Conservation (phyloP, 2,329 filamentous ascomycete genomes). For the Sclerotinia borealis region DNA sequence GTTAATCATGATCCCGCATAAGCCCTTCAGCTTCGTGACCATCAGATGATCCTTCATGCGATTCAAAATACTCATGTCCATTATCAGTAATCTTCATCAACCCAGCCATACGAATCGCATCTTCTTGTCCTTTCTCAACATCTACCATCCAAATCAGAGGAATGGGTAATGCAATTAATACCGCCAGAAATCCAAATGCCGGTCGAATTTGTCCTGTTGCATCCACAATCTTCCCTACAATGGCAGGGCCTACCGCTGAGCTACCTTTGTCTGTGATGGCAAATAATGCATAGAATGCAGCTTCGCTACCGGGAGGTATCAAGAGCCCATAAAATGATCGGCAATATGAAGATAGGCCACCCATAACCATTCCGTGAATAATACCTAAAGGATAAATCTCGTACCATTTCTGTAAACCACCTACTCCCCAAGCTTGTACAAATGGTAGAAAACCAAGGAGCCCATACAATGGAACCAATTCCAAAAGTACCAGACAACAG, state of each 20-base stretch:
- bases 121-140: conserved; percentile 69
- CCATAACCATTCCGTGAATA: conserved; percentile 88
- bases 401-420: conserved; percentile 89
- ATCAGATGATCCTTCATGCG: conserved; percentile 7
- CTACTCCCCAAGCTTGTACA: conserved; percentile 64
- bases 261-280: conserved; percentile 85
- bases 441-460: conserved; percentile 81
- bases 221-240: conserved; percentile 91
- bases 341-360: conserved; percentile 88
- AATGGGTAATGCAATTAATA: conserved; percentile 76
- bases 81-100: conserved; percentile 44
- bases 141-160: conserved; percentile 81
- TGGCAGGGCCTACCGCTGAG: conserved; percentile 86
- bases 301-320: conserved; percentile 89
- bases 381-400: conserved; percentile 93
- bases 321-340: conserved; percentile 88
- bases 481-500: conserved; percentile 84
- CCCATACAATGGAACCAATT: conserved; percentile 88
- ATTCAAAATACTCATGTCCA: conserved; percentile 7
- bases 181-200: conserved; percentile 87
- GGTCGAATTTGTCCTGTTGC: conserved; percentile 71
- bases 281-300: conserved; percentile 74
- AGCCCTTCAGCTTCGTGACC: conserved; percentile 9
- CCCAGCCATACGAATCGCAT: conserved; percentile 59
- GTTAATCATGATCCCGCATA: conserved; percentile 10